Conservation (phyloP, 306 rosid species). For the Mimosa pudica region DNA sequence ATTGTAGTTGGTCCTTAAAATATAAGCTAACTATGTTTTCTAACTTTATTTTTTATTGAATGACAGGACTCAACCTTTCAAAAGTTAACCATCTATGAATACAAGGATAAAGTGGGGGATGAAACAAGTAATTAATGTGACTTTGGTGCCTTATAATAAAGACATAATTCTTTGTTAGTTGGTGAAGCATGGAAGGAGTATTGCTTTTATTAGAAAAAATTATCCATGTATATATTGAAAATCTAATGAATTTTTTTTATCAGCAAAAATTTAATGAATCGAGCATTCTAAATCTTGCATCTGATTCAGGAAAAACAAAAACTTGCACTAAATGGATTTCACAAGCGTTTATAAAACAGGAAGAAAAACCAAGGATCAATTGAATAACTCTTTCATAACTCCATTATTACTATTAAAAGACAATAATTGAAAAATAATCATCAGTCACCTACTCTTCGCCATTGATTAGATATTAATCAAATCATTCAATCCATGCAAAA, state of each 20-base stretch:
- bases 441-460: conserved; percentile 26
- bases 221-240: neutral
- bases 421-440: conserved; percentile 15
- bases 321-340: neutral
- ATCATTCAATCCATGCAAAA: conserved; percentile 2
- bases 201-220: neutral
- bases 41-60: no score
- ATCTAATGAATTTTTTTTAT: neutral
- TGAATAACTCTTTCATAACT: conserved; percentile 7
- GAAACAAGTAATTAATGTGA: no score
- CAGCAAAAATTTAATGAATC: neutral
- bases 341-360: neutral
- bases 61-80: no score
- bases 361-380: neutral
- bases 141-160: no score
- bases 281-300: neutral
- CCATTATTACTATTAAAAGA: conserved; percentile 19
- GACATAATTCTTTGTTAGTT: no score
- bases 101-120: no score
- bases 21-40: no score
- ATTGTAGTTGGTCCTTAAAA: no score
- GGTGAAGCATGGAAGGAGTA: no score
- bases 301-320: neutral
- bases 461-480: conserved; percentile 6
- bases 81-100: no score